Percentiles rank a stretch among this genome's conserved stretches.
Conservation (phyloP, 768 basidiomycete species). For the Tricholoma sp. region DNA sequence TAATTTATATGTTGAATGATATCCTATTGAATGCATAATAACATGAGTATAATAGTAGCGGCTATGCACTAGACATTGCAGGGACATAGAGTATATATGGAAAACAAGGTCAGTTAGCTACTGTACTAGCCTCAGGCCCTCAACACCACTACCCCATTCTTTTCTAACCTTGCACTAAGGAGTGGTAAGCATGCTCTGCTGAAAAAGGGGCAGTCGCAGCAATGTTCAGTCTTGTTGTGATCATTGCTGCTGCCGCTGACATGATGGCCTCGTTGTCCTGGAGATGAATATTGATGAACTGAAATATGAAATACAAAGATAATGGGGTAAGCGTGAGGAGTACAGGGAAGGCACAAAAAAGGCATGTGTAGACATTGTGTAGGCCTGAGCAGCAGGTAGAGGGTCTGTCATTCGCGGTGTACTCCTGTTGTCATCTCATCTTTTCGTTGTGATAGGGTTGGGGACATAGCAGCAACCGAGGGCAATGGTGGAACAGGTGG, state of each 20-base stretch:
- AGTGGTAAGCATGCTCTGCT: no score
- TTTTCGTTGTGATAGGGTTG: background rate
- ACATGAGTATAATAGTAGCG: no score
- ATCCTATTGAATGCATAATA: background rate
- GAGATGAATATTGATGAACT: background rate
- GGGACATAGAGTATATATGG: no score
- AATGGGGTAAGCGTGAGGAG: background rate
- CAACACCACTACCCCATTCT: no score
- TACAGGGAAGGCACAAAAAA: background rate
- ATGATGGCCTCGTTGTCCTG: background rate
- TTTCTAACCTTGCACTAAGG: no score
- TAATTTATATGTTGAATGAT: background rate
- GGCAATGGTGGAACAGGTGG: background rate
- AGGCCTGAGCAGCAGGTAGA: background rate
- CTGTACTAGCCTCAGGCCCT: no score
- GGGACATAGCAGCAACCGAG: no score
- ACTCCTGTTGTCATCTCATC: no score
- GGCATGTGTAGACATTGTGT: background rate
- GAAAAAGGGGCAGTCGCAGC: background rate
- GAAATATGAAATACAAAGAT: background rate
- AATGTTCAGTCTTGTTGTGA: background rate
- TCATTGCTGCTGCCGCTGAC: background rate
- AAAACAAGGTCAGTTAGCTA: no score
- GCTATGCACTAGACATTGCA: no score
- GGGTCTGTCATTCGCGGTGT: background rate